Percentiles rank a stretch among this genome's conserved stretches.
Evolutionary conservation across 176 grass and related monocot genomes (phyloP).

Genomic region (maize (Zea mays)): Zm-B73-REFERENCE-NAM-5.0 NC_050100.1:66278001-66278500

Average conservation of each 20-base stretch:
- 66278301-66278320: conserved; percentile 96
- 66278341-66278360: conserved; percentile 57
- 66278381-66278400: conserved; percentile 3
- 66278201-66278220: not conserved
- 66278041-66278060: not conserved
- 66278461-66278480: conserved; percentile 97
- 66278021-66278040: conserved; percentile 25
- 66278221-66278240: conserved; percentile 3
- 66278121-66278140: not conserved
- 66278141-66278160: conserved; percentile 13
- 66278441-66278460: conserved; percentile 98
- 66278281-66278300: conserved; percentile 89
- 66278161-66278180: not conserved
- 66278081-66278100: not conserved
- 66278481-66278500: conserved; percentile 71
- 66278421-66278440: conserved; percentile 85
- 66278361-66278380: conserved; percentile 27
- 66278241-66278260: conserved; percentile 57
- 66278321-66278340: conserved; percentile 84
- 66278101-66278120: not conserved
- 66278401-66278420: not conserved
- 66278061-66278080: not conserved
- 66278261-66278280: conserved; percentile 33
- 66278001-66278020: not conserved
- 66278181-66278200: not conserved